Evolutionary conservation across 495 filamentous ascomycete genomes (phyloP).

Genomic region (Penicillium dipodomyicola): DNA sequence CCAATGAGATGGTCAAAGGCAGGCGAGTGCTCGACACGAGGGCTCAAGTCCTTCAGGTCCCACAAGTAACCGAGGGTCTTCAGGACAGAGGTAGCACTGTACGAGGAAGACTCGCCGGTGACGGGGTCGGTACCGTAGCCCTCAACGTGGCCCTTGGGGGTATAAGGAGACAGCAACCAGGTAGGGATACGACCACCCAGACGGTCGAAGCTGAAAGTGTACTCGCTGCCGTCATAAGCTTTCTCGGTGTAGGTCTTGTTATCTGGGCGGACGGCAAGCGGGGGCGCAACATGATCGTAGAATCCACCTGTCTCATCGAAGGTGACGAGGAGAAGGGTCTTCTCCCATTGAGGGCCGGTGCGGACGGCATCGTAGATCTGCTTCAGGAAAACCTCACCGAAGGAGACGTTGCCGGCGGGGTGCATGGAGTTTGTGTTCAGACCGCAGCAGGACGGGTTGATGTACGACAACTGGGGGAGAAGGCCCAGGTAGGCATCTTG

Average conservation of each 20-base stretch:
- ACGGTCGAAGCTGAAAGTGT: conserved; percentile 50
- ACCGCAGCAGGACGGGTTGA: conserved; percentile 55
- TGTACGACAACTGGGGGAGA: conserved; percentile 49
- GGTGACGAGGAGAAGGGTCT: conserved; percentile 49
- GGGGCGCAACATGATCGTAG: conserved; percentile 53
- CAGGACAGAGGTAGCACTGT: conserved; percentile 44
- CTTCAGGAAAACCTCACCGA: conserved; percentile 52
- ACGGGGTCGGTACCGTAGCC: conserved; percentile 40
- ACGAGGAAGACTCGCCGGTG: conserved; percentile 34
- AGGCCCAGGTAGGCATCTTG: conserved; percentile 41
- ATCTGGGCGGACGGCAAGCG: conserved; percentile 43
- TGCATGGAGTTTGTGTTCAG: conserved; percentile 51
- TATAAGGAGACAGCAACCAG: conserved; percentile 51
- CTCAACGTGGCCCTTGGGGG: conserved; percentile 43
- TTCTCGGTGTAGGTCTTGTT: conserved; percentile 47
- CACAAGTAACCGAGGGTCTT: conserved; percentile 47
- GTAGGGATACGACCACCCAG: conserved; percentile 55
- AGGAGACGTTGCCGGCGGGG: conserved; percentile 45
- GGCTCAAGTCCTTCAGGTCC: conserved; percentile 45
- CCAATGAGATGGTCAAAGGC: conserved; percentile 48
- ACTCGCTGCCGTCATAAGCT: conserved; percentile 38
- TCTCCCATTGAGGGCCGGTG: conserved; percentile 46
- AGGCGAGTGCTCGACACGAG: conserved; percentile 42
- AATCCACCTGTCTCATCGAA: conserved; percentile 54
- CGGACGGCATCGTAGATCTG: conserved; percentile 53